These are phyloP conservation scores for Russula compacta DNA, from an alignment of 768 basidiomycete species.

Conservation along the genomic window DNA sequence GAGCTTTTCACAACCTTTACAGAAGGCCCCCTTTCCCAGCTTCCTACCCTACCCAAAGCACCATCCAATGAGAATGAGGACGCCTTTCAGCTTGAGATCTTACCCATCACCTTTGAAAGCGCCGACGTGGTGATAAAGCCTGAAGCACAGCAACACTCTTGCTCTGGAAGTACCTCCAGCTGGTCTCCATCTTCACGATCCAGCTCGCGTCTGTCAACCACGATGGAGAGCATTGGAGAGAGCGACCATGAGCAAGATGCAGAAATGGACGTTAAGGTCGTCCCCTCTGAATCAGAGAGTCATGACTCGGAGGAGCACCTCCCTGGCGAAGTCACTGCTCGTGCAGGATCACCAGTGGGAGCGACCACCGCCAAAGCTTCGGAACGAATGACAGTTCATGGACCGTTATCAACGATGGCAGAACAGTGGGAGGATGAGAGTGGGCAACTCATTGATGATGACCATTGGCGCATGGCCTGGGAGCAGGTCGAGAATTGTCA, in stretches of 20 bases:
- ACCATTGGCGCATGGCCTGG: constrained; percentile 2
- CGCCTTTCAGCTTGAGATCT: constrained; percentile 18
- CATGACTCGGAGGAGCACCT: background rate
- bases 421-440: constrained; percentile 11
- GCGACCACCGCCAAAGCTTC: background rate
- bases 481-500: constrained; percentile 11
- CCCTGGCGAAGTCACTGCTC: constrained; percentile 15
- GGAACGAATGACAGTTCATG: background rate
- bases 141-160: background rate
- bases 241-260: constrained; percentile 10
- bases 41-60: constrained; percentile 11
- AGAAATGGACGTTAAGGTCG: background rate
- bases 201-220: constrained; percentile 12
- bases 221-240: constrained; percentile 21
- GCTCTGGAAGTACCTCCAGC: constrained; percentile 15
- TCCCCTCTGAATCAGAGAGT: background rate
- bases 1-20: constrained; percentile 6
- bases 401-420: background rate
- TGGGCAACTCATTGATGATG: background rate
- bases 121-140: background rate
- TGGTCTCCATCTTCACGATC: constrained; percentile 15
- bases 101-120: constrained; percentile 8
- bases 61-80: constrained; percentile 10
- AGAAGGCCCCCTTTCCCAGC: constrained; percentile 2
- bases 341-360: constrained; percentile 17